Evolutionary conservation across 768 basidiomycete species (phyloP), one percentile per base, ranked within the genome.

Genomic region (Hypholoma fasciculare): DNA sequence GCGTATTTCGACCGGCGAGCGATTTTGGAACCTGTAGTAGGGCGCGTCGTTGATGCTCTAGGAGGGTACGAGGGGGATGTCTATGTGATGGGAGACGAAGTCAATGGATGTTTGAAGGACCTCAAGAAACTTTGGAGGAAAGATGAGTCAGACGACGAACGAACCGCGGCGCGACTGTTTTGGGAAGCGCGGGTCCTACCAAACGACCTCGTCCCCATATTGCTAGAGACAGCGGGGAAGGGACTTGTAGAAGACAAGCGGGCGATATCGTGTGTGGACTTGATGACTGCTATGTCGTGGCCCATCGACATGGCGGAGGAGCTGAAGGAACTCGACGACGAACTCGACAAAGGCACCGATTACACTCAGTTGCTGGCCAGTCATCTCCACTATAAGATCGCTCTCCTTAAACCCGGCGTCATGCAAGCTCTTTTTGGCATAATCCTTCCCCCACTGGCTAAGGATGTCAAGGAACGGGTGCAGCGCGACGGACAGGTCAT

Each of bases 201-300:
- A 7, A 95, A 93, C 62, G 96, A 98, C 72, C 78, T 98, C 50
- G 74, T 98, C 17, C 90, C 94, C 16, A 90, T 98, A 54, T 78
- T 98, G 12, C 78, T 92, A 49, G 82, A 82, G 58, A 94, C 92
- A 0, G 90, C 91, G 0, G 90, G 91, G 11, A 83, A 85, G 52
- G 91, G 91, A 0, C 72, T 78, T 19, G 86, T 90, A 34, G 91
- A 93, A 62, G 91, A 94, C 72, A 90, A 88, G 64, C 80, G 91
- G 49, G 93, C 92, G 0, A 82, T 96, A 26, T 84, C 88, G 0
- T 90, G 88, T 61, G 88, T 87, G 7, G 97, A 98, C 69, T 78
- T 99, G 20, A 88, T 98, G 69, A 92, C 94, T 0, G 95, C 96
- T 0, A 92, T 99, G 92, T 98, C 96, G 1, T 99, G 97, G 97